Conservation (phyloP, 176 grass and related monocot genomes). For the Calamus simplicifolius region DNA sequence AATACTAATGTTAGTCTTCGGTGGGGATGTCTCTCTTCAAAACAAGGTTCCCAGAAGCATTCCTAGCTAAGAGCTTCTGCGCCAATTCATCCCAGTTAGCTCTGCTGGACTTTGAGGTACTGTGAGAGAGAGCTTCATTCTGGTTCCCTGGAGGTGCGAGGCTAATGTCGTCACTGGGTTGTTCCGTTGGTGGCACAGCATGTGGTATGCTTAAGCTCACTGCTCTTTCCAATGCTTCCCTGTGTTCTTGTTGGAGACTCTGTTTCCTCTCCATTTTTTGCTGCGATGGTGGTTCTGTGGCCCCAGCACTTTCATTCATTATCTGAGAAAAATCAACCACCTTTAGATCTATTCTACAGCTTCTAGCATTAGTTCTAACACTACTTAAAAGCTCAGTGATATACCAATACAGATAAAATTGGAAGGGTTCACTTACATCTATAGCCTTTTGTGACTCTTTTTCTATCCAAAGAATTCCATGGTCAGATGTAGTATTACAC, state of each 20-base stretch:
- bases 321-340: conserved; percentile 32
- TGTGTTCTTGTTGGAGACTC: conserved; percentile 78
- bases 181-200: conserved; percentile 33
- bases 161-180: conserved; percentile 11
- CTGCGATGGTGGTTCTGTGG: conserved; percentile 30
- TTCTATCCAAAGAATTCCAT: conserved; percentile 95
- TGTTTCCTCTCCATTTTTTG: conserved; percentile 64
- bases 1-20: conserved; percentile 1
- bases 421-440: conserved; percentile 38
- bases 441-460: conserved; percentile 73
- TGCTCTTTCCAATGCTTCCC: conserved; percentile 54
- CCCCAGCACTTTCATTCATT: conserved; percentile 36
- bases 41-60: conserved; percentile 50
- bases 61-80: conserved; percentile 64
- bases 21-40: conserved; percentile 62
- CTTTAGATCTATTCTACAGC: not conserved
- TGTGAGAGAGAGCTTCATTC: conserved; percentile 5
- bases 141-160: conserved; percentile 1
- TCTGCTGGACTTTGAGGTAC: conserved; percentile 33
- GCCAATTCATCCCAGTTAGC: conserved; percentile 78
- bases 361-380: no score
- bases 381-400: no score
- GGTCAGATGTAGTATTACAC: conserved; percentile 92
- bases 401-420: no score
- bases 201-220: conserved; percentile 63